Evolutionary conservation across 805 yeast species (phyloP).

Genomic region (Yamadazyma phyllophila): DNA sequence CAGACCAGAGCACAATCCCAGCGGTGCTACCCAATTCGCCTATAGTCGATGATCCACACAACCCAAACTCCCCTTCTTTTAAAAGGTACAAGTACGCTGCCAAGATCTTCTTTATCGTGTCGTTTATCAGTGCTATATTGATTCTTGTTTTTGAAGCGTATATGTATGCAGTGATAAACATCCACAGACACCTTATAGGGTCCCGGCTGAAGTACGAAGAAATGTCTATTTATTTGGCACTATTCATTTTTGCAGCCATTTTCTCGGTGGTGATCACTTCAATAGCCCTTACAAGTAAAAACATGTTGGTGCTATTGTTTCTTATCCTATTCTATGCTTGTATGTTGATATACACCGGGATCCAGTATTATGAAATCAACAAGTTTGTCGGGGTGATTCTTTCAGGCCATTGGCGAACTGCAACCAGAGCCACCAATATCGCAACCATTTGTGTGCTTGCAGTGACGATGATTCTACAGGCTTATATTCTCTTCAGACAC

Average conservation of each 20-base stretch:
- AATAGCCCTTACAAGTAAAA: slow-evolving; percentile 38
- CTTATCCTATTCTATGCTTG: slow-evolving; percentile 40
- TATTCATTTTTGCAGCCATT: slow-evolving; percentile 47
- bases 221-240: slow-evolving; percentile 42
- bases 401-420: slow-evolving; percentile 24
- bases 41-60: slow-evolving; percentile 4
- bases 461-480: slow-evolving; percentile 30
- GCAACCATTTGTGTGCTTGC: slow-evolving; percentile 44
- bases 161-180: slow-evolving; percentile 38
- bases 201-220: slow-evolving; percentile 23
- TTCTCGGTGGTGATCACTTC: slow-evolving; percentile 39
- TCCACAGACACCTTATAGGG: slow-evolving; percentile 23
- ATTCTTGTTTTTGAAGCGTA: slow-evolving; percentile 37
- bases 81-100: slow-evolving; percentile 5
- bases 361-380: slow-evolving; percentile 43
- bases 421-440: slow-evolving; percentile 39
- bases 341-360: slow-evolving; percentile 46
- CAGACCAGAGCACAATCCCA: background rate
- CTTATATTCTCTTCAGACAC: slow-evolving; percentile 25
- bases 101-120: slow-evolving; percentile 24
- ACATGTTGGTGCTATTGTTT: slow-evolving; percentile 38
- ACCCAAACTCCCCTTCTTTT: slow-evolving; percentile 7
- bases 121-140: slow-evolving; percentile 32
- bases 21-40: slow-evolving; percentile 1
- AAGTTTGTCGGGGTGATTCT: slow-evolving; percentile 19